Evolutionary conservation across 2,329 filamentous ascomycete species (phyloP).

Genomic region (Fusarium fujikuroi): DNA sequence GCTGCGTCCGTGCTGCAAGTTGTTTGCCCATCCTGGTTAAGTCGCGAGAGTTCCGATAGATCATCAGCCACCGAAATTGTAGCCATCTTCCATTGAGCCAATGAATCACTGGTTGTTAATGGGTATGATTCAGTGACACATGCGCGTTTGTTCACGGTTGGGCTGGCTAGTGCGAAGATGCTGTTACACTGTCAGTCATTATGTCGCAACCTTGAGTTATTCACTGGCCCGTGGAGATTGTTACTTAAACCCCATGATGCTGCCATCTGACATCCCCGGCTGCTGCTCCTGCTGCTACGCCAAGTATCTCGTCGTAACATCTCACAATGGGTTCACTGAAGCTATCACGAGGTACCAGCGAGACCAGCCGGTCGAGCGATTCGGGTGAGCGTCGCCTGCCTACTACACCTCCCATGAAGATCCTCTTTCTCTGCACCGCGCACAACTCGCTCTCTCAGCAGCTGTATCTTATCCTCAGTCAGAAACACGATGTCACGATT

Average conservation of each 20-base stretch:
- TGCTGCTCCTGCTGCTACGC: background rate
- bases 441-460: constrained; percentile 33
- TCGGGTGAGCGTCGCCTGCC: background rate
- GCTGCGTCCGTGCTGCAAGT: background rate
- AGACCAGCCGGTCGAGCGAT: background rate
- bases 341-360: background rate
- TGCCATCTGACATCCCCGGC: background rate
- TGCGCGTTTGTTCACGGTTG: background rate
- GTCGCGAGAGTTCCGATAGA: background rate
- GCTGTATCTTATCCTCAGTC: constrained; percentile 20
- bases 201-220: background rate
- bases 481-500: constrained; percentile 11
- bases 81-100: background rate
- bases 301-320: background rate
- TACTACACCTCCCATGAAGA: constrained; percentile 17
- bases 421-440: constrained; percentile 32
- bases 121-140: background rate
- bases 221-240: background rate
- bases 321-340: constrained; percentile 1
- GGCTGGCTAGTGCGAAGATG: background rate
- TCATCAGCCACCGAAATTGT: background rate
- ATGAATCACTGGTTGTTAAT: background rate
- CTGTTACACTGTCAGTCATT: background rate
- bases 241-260: constrained; percentile 10
- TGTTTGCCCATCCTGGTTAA: background rate